phyloP scores from a whole-genome alignment of 139 green algal species.

The Dunaliella primolecta region DNA sequence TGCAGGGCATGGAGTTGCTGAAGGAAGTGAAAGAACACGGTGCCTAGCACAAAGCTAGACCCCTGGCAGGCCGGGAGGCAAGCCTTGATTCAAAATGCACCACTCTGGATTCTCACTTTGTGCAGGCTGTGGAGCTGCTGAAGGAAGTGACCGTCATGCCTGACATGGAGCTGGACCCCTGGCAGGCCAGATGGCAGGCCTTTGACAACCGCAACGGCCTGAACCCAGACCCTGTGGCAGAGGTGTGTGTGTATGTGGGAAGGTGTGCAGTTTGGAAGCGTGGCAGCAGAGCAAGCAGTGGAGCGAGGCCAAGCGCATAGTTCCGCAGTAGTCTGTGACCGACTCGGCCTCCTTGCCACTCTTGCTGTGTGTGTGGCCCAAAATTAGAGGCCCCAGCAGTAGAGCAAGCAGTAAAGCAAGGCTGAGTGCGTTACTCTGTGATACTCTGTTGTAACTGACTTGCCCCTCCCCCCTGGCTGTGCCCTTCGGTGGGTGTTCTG shows the following conservation, averaged over 20 bases:
- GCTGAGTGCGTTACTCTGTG: background rate
- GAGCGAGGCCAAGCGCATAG: conserved; percentile 68
- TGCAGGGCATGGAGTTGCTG: conserved; percentile 64
- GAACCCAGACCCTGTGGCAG: conserved; percentile 54
- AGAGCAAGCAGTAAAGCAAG: background rate
- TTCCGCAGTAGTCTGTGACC: no score
- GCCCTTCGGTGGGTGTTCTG: background rate
- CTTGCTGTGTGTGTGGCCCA: no score
- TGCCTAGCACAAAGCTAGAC: conserved; percentile 49
- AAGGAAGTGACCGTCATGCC: conserved; percentile 59
- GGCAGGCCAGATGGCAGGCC: conserved; percentile 38
- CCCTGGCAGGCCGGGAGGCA: conserved; percentile 10
- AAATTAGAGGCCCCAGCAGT: background rate
- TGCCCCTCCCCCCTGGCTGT: background rate
- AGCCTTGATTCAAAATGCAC: no score
- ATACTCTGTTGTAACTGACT: background rate
- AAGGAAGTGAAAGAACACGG: conserved; percentile 53
- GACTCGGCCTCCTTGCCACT: no score
- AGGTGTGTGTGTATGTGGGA: conserved; percentile 36
- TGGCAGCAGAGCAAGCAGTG: conserved; percentile 51
- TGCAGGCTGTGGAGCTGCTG: conserved; percentile 64
- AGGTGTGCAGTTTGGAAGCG: conserved; percentile 11
- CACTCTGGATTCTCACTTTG: no score
- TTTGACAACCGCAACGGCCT: conserved; percentile 58
- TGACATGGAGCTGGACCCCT: conserved; percentile 38